Evolutionary conservation across 163 green algal genomes (phyloP).

Genomic region (Scenedesmus sp.): DNA sequence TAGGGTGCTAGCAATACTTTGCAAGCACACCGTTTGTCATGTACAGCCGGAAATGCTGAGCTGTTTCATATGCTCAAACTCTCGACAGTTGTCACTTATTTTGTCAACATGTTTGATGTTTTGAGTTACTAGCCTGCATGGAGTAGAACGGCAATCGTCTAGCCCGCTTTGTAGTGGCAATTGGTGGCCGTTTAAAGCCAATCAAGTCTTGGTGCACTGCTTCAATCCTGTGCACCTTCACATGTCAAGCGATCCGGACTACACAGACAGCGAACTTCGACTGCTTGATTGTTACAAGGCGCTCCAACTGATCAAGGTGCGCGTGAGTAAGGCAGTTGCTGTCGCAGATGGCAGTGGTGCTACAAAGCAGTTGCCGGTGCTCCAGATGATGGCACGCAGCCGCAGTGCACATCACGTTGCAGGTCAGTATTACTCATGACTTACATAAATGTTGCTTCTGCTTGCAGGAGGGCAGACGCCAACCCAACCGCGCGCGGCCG

Average conservation of each 20-base stretch:
- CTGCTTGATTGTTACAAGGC: constrained; percentile 5
- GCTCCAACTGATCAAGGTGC: constrained; percentile 25
- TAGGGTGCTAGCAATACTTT: background rate
- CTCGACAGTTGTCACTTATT: background rate
- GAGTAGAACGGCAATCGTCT: background rate
- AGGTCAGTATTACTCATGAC: background rate
- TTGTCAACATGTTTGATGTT: too few relatives aligned
- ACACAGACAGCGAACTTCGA: constrained; percentile 27
- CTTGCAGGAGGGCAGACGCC: constrained; percentile 34
- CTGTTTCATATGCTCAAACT: background rate
- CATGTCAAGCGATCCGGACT: constrained; percentile 22
- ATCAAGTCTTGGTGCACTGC: background rate
- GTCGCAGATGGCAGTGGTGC: background rate
- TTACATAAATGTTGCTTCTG: background rate
- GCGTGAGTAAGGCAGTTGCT: background rate
- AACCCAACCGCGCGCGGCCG: background rate
- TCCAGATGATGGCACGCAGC: background rate
- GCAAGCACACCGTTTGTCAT: background rate
- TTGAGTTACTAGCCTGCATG: background rate
- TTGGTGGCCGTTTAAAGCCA: too few relatives aligned
- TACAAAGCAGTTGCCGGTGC: background rate
- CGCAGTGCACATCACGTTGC: background rate
- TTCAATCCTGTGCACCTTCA: background rate
- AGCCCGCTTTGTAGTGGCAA: background rate
- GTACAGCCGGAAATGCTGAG: background rate